Evolutionary conservation across 192 early-diverging fungal species (phyloP), one percentile per base, ranked within the genome.

Genomic region (Entomortierella beljakovae): DNA sequence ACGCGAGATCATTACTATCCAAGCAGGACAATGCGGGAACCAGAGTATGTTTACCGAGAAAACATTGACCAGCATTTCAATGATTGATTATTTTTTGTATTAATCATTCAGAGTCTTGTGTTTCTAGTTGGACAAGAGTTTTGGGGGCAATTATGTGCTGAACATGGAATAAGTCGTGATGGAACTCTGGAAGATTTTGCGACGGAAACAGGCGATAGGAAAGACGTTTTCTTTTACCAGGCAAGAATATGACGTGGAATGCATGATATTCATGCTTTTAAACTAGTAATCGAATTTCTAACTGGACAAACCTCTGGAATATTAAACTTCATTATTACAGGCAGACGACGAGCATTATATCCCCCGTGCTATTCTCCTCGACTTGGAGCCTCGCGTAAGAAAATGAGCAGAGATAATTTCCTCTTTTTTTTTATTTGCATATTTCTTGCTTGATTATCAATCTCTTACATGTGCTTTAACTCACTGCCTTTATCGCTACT

Each of bases 291-390:
- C 50, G 35, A 51, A 6, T 11, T 52, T 18, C 20, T 18, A n/a
- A n/a, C n/a, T n/a, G n/a, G 8, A 28, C 53, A 31, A n/a, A 46
- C 52, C n/a, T 56, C 54, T 60, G 32, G 10, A 11, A 77, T 13
- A 4, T 57, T 10, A 59, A 16, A 32, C 18, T 43, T 43, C 42
- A 26, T 52, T 16, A 38, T 35, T 38, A n/a, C 77, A 94, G 91
- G 97, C 97, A n/a, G 97, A 99, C 82, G 97, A 99, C 71, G 96
- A 97, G 70, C 96, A 99, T 74, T 99, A 99, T 69, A 98, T 99
- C 71, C 97, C 97, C 16, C 91, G 97, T 42, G 91, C 96, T 0
- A 89, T 97, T 31, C 86, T 99, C 54, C 75, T 99, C 2, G 97
- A 99, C 71, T 82, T 99, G 22, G 97, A 99, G 68, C 97, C 97